Conservation (phyloP, 495 filamentous ascomycete genomes). For the Haplographium delicatum region DNA sequence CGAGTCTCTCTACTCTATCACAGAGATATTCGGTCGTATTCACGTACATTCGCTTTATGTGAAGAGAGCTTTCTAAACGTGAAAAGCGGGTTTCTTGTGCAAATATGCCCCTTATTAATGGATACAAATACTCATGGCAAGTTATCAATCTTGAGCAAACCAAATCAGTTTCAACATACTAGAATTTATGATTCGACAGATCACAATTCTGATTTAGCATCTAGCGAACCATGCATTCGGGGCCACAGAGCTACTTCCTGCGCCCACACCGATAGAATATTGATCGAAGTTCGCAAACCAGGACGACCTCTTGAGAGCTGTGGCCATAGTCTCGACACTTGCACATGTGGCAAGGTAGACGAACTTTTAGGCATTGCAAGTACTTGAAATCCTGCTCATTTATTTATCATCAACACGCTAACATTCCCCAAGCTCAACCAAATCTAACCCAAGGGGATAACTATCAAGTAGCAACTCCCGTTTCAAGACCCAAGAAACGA, state of each 20-base stretch:
- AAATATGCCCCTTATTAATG: slow-evolving; percentile 25
- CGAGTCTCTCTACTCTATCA: neutral
- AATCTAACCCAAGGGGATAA: too few species aligned
- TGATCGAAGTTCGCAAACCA: slow-evolving; percentile 59
- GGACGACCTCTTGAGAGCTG: slow-evolving; percentile 57
- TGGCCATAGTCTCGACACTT: slow-evolving; percentile 49
- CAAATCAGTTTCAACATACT: neutral
- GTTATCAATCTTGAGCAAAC: neutral
- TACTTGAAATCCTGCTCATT: neutral
- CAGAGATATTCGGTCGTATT: neutral
- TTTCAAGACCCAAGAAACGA: neutral
- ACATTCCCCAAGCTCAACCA: neutral
- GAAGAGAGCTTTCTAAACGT: too few species aligned
- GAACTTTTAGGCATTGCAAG: slow-evolving; percentile 12
- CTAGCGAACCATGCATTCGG: slow-evolving; percentile 57
- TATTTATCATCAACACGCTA: neutral
- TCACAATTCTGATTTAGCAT: neutral
- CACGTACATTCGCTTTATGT: too few species aligned
- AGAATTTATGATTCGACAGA: neutral
- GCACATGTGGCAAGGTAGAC: slow-evolving; percentile 43
- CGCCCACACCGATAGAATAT: slow-evolving; percentile 53
- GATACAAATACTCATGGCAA: slow-evolving; percentile 25
- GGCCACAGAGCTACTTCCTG: slow-evolving; percentile 64
- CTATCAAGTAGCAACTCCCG: neutral
- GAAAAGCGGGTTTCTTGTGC: neutral